These are phyloP conservation scores for Persicaria maculosa DNA, from an alignment of 148 eudicot genomes.

Conservation along the genomic window DNA sequence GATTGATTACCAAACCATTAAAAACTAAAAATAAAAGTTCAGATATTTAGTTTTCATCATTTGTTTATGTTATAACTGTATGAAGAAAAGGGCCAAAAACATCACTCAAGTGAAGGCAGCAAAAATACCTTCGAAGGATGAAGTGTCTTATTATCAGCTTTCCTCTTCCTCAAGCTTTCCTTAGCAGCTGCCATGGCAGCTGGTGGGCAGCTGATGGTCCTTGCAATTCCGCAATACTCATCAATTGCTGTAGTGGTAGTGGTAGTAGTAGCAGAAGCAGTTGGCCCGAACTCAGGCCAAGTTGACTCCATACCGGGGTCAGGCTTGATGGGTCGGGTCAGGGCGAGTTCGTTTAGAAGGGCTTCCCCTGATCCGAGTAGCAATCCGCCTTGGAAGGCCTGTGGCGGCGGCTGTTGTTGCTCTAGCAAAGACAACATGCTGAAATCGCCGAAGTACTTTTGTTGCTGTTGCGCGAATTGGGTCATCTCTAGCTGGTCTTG, in stretches of 20 bases:
- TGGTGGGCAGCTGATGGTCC: constrained; percentile 50
- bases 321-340: constrained; percentile 36
- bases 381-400: neutral
- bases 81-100: constrained; percentile 7
- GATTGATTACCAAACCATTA: neutral
- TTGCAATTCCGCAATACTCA: constrained; percentile 36
- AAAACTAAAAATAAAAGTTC: neutral
- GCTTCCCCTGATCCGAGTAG: neutral
- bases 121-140: constrained; percentile 38
- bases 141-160: constrained; percentile 39
- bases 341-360: constrained; percentile 11
- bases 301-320: constrained; percentile 39
- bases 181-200: constrained; percentile 15
- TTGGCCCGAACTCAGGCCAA: neutral
- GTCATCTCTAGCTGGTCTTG: constrained; percentile 18
- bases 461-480: constrained; percentile 15
- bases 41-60: neutral
- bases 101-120: neutral
- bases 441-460: constrained; percentile 31
- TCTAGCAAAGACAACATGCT: constrained; percentile 15
- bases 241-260: neutral
- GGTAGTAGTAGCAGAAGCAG: neutral
- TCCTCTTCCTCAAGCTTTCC: constrained; percentile 72
- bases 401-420: constrained; percentile 10
- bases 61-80: neutral